These are phyloP conservation scores for Scedosporium aurantiacum DNA, from an alignment of 2,329 filamentous ascomycete genomes.

Conservation along the genomic window DNA sequence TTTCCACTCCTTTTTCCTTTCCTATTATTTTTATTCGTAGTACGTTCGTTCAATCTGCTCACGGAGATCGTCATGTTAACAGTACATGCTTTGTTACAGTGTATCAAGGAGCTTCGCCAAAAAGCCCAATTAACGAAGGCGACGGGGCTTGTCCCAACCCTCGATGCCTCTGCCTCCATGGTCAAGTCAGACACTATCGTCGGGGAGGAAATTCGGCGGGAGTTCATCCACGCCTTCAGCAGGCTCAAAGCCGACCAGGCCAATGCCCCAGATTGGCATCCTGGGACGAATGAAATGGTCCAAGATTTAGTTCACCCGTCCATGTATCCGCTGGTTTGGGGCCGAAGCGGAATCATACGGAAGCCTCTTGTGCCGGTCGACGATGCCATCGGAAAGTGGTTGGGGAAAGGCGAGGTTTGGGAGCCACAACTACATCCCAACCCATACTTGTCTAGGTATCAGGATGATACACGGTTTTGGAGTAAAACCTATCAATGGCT, in stretches of 20 bases:
- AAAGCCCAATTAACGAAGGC: constrained; percentile 32
- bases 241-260: constrained; percentile 8
- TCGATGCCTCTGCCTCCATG: constrained; percentile 13
- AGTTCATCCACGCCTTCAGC: constrained; percentile 11
- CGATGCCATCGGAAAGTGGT: constrained; percentile 14
- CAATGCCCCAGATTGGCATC: constrained; percentile 39
- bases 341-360: constrained; percentile 25
- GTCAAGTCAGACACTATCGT: constrained; percentile 16
- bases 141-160: constrained; percentile 21
- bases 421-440: constrained; percentile 3
- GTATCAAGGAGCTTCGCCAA: constrained; percentile 27
- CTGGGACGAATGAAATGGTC: constrained; percentile 36
- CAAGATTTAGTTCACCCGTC: constrained; percentile 46
- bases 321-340: constrained; percentile 48
- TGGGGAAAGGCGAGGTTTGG: constrained; percentile 16
- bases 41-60: background rate
- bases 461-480: constrained; percentile 11
- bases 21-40: background rate
- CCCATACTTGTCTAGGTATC: background rate
- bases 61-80: background rate
- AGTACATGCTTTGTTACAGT: background rate
- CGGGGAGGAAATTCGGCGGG: constrained; percentile 1
- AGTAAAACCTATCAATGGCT: constrained; percentile 20
- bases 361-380: constrained; percentile 23
- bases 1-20: background rate